A percentile compares a stretch with the other conserved stretches of the same genome.
These are phyloP conservation scores for Plenodomus tracheiphilus DNA, from an alignment of 2,329 filamentous ascomycete genomes.

Conservation along the genomic window DNA sequence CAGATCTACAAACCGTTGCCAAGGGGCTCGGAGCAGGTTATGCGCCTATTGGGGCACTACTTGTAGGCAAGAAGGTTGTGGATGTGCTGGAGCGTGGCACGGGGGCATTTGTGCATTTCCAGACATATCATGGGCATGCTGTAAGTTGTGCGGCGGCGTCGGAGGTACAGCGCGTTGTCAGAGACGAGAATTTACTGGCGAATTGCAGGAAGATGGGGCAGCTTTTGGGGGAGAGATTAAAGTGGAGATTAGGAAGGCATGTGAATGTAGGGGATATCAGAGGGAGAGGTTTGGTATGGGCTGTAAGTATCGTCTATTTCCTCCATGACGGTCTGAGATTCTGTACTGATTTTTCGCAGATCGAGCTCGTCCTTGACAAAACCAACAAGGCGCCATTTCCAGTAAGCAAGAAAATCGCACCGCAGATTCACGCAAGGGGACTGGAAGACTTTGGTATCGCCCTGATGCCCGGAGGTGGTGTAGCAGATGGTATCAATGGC, in stretches of 20 bases:
- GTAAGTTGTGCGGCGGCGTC: constrained; percentile 63
- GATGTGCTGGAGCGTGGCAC: constrained; percentile 48
- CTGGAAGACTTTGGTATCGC: constrained; percentile 54
- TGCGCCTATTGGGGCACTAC: constrained; percentile 61
- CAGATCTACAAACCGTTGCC: constrained; percentile 67
- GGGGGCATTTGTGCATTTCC: constrained; percentile 59
- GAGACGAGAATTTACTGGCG: constrained; percentile 58
- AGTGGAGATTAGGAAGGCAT: constrained; percentile 47
- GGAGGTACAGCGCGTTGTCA: constrained; percentile 63
- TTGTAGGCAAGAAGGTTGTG: constrained; percentile 57
- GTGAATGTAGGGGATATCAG: constrained; percentile 62
- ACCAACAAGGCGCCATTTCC: constrained; percentile 57
- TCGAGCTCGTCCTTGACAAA: constrained; percentile 62
- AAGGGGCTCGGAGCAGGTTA: constrained; percentile 69
- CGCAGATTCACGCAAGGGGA: constrained; percentile 36
- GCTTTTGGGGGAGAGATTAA: constrained; percentile 51
- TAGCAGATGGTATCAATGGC: constrained; percentile 59
- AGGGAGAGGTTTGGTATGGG: constrained; percentile 62
- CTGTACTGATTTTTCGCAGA: constrained; percentile 29
- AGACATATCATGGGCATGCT: constrained; percentile 66
- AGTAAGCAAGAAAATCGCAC: constrained; percentile 32
- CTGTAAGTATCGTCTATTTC: constrained; percentile 46
- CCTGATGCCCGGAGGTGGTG: constrained; percentile 66
- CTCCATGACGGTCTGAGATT: too few relatives aligned
- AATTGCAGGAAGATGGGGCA: constrained; percentile 61